These are phyloP conservation scores for Quercus phellos DNA, from an alignment of 331 rosid species.

Conservation along the genomic window DNA sequence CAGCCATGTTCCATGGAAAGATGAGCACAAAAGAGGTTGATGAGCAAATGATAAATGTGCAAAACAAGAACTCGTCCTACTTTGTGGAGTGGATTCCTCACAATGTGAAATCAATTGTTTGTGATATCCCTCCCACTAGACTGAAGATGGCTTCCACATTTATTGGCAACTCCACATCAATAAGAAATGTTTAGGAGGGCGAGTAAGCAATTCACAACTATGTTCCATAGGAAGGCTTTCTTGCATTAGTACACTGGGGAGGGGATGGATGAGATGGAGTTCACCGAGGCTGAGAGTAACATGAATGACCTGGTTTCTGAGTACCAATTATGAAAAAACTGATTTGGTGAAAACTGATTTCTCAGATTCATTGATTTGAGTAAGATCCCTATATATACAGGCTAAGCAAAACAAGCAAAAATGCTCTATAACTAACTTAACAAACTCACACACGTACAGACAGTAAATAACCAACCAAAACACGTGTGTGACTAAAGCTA, in stretches of 20 bases:
- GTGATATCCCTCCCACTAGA: slow-evolving; percentile 39
- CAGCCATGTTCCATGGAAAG: slow-evolving; percentile 26
- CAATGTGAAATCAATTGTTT: slow-evolving; percentile 39
- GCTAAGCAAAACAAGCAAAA: too few relatives aligned
- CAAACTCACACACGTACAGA: too few relatives aligned
- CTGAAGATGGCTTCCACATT: slow-evolving; percentile 39
- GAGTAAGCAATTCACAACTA: slow-evolving; percentile 38
- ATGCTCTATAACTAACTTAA: too few relatives aligned
- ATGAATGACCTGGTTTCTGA: slow-evolving; percentile 38
- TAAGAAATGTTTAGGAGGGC: slow-evolving; percentile 42
- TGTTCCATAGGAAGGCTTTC: slow-evolving; percentile 39
- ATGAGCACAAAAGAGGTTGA: slow-evolving; percentile 39
- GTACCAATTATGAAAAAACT: slow-evolving; percentile 18
- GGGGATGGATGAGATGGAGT: slow-evolving; percentile 49
- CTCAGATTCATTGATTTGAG: too few relatives aligned
- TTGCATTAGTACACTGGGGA: slow-evolving; percentile 42
- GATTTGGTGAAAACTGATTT: too few relatives aligned
- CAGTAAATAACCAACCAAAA: too few relatives aligned
- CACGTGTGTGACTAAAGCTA: too few relatives aligned
- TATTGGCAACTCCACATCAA: slow-evolving; percentile 37
- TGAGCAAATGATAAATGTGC: slow-evolving; percentile 42
- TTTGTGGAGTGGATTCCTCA: slow-evolving; percentile 42
- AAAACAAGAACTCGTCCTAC: slow-evolving; percentile 45
- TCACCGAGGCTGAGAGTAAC: slow-evolving; percentile 39
- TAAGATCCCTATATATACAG: too few relatives aligned